These are phyloP conservation scores for Fusarium papillatum DNA, from an alignment of 2,329 filamentous ascomycete species.

Conservation along the genomic window DNA sequence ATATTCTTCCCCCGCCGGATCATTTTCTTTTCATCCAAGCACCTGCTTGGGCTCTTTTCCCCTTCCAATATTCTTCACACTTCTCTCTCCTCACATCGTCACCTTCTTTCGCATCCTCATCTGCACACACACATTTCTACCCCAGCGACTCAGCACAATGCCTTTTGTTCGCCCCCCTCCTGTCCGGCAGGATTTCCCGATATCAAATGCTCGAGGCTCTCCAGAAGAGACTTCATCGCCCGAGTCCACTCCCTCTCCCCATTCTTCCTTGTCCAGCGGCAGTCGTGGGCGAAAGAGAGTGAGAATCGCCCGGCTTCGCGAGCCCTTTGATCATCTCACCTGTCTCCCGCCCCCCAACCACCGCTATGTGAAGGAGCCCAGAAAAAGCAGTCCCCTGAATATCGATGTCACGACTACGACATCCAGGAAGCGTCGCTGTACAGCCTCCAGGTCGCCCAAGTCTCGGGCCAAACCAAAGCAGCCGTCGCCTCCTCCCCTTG, in stretches of 20 bases:
- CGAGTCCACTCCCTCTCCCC: neutral
- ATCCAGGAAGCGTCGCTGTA: slow-evolving; percentile 26
- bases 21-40: slow-evolving; percentile 10
- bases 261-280: neutral
- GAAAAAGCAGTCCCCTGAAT: slow-evolving; percentile 17
- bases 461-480: slow-evolving; percentile 25
- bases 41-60: neutral
- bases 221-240: slow-evolving; percentile 4
- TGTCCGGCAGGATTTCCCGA: slow-evolving; percentile 11
- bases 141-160: slow-evolving; percentile 12
- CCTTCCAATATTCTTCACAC: neutral
- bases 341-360: slow-evolving; percentile 15
- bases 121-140: slow-evolving; percentile 2
- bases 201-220: slow-evolving; percentile 19
- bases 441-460: slow-evolving; percentile 7
- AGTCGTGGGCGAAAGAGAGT: slow-evolving; percentile 1
- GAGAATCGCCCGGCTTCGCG: slow-evolving; percentile 20
- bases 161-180: neutral
- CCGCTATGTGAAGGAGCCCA: slow-evolving; percentile 26
- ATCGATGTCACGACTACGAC: neutral
- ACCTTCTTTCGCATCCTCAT: neutral
- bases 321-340: slow-evolving; percentile 25
- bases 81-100: neutral
- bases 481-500: slow-evolving; percentile 12
- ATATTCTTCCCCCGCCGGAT: neutral